Percentiles rank a stretch among this genome's conserved stretches.
Evolutionary conservation across 2,329 filamentous ascomycete genomes (phyloP).

Genomic region (Fusarium tuaranense): DNA sequence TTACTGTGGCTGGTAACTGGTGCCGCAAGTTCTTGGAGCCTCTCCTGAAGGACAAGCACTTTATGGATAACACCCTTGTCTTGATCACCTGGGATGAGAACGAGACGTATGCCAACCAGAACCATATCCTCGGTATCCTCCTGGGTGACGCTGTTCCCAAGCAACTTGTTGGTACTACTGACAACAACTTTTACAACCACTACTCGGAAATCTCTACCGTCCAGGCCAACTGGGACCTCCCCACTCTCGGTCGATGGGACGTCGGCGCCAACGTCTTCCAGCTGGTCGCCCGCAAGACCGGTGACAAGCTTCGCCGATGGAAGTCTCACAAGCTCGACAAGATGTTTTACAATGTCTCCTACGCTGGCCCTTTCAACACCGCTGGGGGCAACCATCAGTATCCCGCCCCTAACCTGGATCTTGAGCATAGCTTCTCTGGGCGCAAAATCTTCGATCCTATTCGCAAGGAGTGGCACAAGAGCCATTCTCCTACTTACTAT

Average conservation of each 20-base stretch:
- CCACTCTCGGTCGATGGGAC: slow-evolving; percentile 78
- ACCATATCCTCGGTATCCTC: slow-evolving; percentile 77
- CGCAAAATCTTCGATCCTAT: slow-evolving; percentile 54
- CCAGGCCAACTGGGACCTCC: slow-evolving; percentile 76
- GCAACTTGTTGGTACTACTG: slow-evolving; percentile 74
- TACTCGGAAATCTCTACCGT: slow-evolving; percentile 77
- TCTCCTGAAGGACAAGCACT: slow-evolving; percentile 75
- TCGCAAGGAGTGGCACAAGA: slow-evolving; percentile 53
- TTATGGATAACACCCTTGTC: slow-evolving; percentile 81
- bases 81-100: slow-evolving; percentile 86
- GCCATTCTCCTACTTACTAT: slow-evolving; percentile 56
- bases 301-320: slow-evolving; percentile 62
- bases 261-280: slow-evolving; percentile 78
- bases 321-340: slow-evolving; percentile 50
- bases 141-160: slow-evolving; percentile 79
- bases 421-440: slow-evolving; percentile 47
- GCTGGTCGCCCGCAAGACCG: slow-evolving; percentile 70
- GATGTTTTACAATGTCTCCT: slow-evolving; percentile 65
- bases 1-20: slow-evolving; percentile 78
- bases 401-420: slow-evolving; percentile 55
- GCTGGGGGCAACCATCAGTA: slow-evolving; percentile 50
- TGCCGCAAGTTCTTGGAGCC: slow-evolving; percentile 75
- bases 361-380: slow-evolving; percentile 61
- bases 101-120: slow-evolving; percentile 73
- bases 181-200: slow-evolving; percentile 78